These are phyloP conservation scores for Mycosphaerella sp. DNA, from an alignment of 2,329 filamentous ascomycete species.

Conservation along the genomic window DNA sequence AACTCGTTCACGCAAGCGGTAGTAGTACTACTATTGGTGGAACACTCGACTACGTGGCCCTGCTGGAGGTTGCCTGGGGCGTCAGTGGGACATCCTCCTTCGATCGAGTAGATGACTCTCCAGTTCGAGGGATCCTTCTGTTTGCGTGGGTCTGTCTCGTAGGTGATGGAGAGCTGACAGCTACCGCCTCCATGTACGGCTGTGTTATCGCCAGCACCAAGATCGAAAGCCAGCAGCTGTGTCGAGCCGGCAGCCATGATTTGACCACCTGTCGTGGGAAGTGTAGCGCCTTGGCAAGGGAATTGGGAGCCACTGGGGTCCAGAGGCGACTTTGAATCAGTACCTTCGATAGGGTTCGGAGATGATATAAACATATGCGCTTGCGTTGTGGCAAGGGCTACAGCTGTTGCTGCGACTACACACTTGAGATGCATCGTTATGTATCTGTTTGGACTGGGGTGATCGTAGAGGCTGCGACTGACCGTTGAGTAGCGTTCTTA, in stretches of 20 bases:
- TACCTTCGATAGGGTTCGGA: slow-evolving; percentile 56
- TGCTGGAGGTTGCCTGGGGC: slow-evolving; percentile 47
- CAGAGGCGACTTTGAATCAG: slow-evolving; percentile 58
- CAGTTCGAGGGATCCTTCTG: slow-evolving; percentile 53
- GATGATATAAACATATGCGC: slow-evolving; percentile 71
- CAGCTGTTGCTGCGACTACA: not conserved
- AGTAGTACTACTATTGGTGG: slow-evolving; percentile 24
- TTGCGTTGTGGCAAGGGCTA: not conserved
- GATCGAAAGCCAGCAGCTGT: slow-evolving; percentile 56
- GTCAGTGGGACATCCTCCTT: slow-evolving; percentile 74
- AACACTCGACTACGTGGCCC: slow-evolving; percentile 13
- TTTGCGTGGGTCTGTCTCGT: slow-evolving; percentile 62
- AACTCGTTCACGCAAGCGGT: slow-evolving; percentile 48
- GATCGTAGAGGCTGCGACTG: too few relatives aligned
- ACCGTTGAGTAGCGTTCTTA: too few relatives aligned
- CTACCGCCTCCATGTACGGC: slow-evolving; percentile 87
- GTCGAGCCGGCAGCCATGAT: slow-evolving; percentile 57
- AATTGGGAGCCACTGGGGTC: slow-evolving; percentile 57
- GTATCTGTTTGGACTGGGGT: not conserved
- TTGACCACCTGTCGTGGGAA: slow-evolving; percentile 42
- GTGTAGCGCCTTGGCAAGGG: slow-evolving; percentile 67
- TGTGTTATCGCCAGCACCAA: slow-evolving; percentile 47
- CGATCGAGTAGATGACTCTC: slow-evolving; percentile 84
- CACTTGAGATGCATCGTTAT: not conserved
- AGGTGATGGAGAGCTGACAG: slow-evolving; percentile 82